Evolutionary conservation across 768 basidiomycete species (phyloP).

Genomic region (Gautieria morchelliformis): DNA sequence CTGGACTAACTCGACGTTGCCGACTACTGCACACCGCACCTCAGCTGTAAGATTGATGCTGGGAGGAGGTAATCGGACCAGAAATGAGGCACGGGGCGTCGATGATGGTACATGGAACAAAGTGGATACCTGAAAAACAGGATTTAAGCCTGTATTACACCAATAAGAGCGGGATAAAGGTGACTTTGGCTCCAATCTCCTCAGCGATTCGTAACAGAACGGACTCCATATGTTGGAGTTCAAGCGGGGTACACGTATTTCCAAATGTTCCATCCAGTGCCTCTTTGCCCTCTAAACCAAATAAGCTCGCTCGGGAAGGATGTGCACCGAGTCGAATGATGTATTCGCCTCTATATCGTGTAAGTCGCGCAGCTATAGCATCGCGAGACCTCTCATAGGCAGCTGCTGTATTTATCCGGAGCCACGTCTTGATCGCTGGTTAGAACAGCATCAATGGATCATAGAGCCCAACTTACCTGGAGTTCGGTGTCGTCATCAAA

Average conservation of each 20-base stretch:
- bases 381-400: conserved; percentile 52
- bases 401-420: conserved; percentile 28
- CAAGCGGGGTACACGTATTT: conserved; percentile 35
- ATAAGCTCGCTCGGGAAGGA: conserved; percentile 49
- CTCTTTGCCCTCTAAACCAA: conserved; percentile 35
- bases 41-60: conserved; percentile 77
- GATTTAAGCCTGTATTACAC: neutral
- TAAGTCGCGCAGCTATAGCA: conserved; percentile 55
- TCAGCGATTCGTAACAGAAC: conserved; percentile 45
- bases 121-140: conserved; percentile 38
- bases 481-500: conserved; percentile 45
- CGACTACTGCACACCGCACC: conserved; percentile 91
- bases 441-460: neutral
- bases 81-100: conserved; percentile 47
- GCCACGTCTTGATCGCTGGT: neutral
- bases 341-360: conserved; percentile 62
- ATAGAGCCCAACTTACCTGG: conserved; percentile 30
- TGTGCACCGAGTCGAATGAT: conserved; percentile 63
- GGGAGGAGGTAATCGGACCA: conserved; percentile 68
- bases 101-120: conserved; percentile 38
- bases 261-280: conserved; percentile 47
- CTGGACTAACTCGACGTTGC: conserved; percentile 61
- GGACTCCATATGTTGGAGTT: conserved; percentile 38
- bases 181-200: conserved; percentile 74
- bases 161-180: conserved; percentile 8